Evolutionary conservation across 495 filamentous ascomycete species (phyloP).

Genomic region (Talaromyces liani): DNA sequence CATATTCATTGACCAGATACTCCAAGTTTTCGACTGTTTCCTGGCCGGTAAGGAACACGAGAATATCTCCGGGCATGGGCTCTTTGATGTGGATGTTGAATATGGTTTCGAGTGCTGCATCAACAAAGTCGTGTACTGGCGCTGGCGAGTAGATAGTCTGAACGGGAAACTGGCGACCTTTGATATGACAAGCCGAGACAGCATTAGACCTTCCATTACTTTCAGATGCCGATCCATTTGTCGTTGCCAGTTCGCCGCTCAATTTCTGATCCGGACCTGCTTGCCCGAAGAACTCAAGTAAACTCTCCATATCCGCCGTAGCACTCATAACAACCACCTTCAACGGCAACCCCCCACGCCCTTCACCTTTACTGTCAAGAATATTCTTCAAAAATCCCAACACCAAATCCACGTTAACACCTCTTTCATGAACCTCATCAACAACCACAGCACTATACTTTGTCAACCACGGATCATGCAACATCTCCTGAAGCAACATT

Average conservation of each 20-base stretch:
- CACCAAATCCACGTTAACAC: slow-evolving; percentile 89
- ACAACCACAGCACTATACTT: slow-evolving; percentile 87
- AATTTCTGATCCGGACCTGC: slow-evolving; percentile 5
- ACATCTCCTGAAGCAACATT: slow-evolving; percentile 91
- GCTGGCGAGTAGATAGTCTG: slow-evolving; percentile 67
- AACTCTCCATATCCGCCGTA: slow-evolving; percentile 76
- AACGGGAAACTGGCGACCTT: slow-evolving; percentile 85
- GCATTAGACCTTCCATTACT: background rate
- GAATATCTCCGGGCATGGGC: slow-evolving; percentile 83
- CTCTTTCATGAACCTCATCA: slow-evolving; percentile 96
- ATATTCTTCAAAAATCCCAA: slow-evolving; percentile 81
- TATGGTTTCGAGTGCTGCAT: slow-evolving; percentile 72
- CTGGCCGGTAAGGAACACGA: slow-evolving; percentile 91
- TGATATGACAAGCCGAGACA: slow-evolving; percentile 59
- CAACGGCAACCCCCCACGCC: slow-evolving; percentile 61
- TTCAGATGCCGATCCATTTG: background rate
- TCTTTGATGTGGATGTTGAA: slow-evolving; percentile 85
- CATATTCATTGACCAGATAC: slow-evolving; percentile 72
- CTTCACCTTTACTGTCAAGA: slow-evolving; percentile 45
- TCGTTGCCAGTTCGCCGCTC: background rate
- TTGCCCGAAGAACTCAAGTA: slow-evolving; percentile 66
- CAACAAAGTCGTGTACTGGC: slow-evolving; percentile 76
- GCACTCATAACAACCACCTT: slow-evolving; percentile 97
- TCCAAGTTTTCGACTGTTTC: slow-evolving; percentile 84
- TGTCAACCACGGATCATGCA: slow-evolving; percentile 73